Percentiles rank a stretch among this genome's conserved stretches.
phyloP scores from a whole-genome alignment of 2,329 filamentous ascomycete genomes.

The Colletotrichum tamarilloi region DNA sequence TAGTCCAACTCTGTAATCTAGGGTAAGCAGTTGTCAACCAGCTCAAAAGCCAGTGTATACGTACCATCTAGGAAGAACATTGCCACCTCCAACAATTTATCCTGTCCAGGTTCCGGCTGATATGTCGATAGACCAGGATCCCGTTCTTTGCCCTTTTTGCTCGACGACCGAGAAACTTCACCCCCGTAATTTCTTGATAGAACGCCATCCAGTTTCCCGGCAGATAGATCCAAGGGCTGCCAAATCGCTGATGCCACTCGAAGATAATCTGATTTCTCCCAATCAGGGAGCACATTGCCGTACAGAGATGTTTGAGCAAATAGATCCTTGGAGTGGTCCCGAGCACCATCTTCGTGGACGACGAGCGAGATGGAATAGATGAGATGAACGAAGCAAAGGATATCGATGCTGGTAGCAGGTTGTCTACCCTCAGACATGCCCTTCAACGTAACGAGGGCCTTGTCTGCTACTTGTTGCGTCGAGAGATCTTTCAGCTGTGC shows the following conservation, averaged over 20 bases:
- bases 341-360: constrained; percentile 54
- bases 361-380: constrained; percentile 62
- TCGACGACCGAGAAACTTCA: constrained; percentile 39
- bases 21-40: background rate
- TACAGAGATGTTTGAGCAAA: constrained; percentile 62
- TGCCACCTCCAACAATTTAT: constrained; percentile 54
- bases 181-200: constrained; percentile 38
- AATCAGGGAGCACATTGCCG: constrained; percentile 48
- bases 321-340: constrained; percentile 49
- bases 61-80: constrained; percentile 64
- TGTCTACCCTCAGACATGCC: constrained; percentile 52
- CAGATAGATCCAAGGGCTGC: constrained; percentile 53
- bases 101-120: constrained; percentile 36
- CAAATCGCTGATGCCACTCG: constrained; percentile 59
- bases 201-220: constrained; percentile 43
- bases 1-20: constrained; percentile 57
- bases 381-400: constrained; percentile 63
- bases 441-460: constrained; percentile 55
- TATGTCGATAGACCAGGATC: constrained; percentile 35
- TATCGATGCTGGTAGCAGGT: constrained; percentile 52
- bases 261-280: constrained; percentile 53
- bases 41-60: background rate
- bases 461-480: constrained; percentile 50
- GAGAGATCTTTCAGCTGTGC: constrained; percentile 53
- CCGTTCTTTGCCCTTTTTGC: constrained; percentile 56